Conservation (phyloP, 1,284 basidiomycete genomes). For the Ceratobasidium sp. region DNA sequence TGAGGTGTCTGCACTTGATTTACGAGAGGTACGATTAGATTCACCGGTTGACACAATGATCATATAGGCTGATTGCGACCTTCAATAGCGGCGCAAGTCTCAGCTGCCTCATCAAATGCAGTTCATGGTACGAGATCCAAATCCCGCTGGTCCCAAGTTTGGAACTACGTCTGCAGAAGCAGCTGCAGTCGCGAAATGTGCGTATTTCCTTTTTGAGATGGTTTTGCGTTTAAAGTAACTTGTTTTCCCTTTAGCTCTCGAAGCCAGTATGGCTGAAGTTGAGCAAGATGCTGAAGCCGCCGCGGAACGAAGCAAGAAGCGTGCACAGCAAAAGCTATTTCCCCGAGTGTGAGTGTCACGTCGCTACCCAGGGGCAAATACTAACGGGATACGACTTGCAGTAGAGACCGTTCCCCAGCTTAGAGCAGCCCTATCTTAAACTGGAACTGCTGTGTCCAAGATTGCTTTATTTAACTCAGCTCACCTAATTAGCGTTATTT, state of each 20-base stretch:
- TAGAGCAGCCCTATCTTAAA: not conserved
- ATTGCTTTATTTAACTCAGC: constrained; percentile 16
- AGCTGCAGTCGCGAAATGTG: constrained; percentile 30
- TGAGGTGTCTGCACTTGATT: constrained; percentile 36
- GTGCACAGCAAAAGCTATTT: constrained; percentile 30
- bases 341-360: constrained; percentile 41
- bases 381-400: not conserved
- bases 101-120: constrained; percentile 42
- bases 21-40: constrained; percentile 21
- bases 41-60: not conserved
- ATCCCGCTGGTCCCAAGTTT: constrained; percentile 36
- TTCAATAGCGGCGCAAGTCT: constrained; percentile 30
- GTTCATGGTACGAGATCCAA: constrained; percentile 40
- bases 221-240: not conserved
- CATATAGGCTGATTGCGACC: not conserved
- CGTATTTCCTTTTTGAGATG: not conserved
- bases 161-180: constrained; percentile 34
- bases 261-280: constrained; percentile 36
- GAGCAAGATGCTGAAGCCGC: constrained; percentile 39
- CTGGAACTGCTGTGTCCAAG: not conserved
- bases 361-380: too few species aligned
- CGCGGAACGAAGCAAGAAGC: constrained; percentile 35
- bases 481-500: constrained; percentile 15
- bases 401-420: constrained; percentile 37
- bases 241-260: constrained; percentile 13